phyloP scores from a whole-genome alignment of 345 rosid species.

The Balakata baccata region DNA sequence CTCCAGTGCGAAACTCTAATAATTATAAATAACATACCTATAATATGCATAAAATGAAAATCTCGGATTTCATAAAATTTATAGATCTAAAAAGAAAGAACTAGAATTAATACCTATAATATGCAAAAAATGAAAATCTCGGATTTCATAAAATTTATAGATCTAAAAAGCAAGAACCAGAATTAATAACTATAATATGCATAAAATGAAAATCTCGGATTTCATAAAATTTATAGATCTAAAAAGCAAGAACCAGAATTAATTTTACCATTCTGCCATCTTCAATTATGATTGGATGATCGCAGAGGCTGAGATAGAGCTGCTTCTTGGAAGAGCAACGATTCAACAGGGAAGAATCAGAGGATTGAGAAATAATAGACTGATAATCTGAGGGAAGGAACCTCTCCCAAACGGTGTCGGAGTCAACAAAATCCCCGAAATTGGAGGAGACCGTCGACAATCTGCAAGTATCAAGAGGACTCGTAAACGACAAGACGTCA shows the following conservation, averaged over 20 bases:
- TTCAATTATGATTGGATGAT: slow-evolving; percentile 29
- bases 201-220: background rate
- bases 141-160: background rate
- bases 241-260: background rate
- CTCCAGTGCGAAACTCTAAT: slow-evolving; percentile 30
- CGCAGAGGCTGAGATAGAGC: slow-evolving; percentile 26
- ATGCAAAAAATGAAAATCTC: background rate
- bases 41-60: background rate
- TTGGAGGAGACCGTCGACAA: slow-evolving; percentile 6
- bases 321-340: slow-evolving; percentile 9
- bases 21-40: background rate
- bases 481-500: slow-evolving; percentile 9
- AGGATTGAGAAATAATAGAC: background rate
- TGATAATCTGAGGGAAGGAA: slow-evolving; percentile 14
- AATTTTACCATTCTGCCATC: slow-evolving; percentile 29
- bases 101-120: background rate
- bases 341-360: background rate
- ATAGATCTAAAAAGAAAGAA: background rate
- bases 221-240: background rate
- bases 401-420: slow-evolving; percentile 19
- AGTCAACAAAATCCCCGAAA: slow-evolving; percentile 1
- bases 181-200: background rate
- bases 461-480: slow-evolving; percentile 11
- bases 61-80: no score
- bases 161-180: background rate